phyloP scores from a whole-genome alignment of 2,329 filamentous ascomycete genomes.

The Neopestalotiopsis sp. region DNA sequence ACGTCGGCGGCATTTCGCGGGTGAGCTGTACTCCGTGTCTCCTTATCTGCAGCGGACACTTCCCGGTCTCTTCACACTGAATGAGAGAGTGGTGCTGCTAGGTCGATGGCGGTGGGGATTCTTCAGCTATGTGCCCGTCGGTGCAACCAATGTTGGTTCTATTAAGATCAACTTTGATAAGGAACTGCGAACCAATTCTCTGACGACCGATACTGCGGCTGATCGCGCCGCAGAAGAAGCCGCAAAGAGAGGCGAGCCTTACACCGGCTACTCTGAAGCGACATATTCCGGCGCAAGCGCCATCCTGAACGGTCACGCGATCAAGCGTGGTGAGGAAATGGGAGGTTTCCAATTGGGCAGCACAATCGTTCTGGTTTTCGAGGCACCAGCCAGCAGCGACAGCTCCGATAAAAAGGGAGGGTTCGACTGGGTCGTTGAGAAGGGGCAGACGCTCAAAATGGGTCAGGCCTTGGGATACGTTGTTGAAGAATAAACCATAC shows the following conservation, averaged over 20 bases:
- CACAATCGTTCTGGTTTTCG: slow-evolving; percentile 94
- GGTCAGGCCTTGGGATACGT: slow-evolving; percentile 85
- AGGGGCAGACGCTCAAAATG: slow-evolving; percentile 87
- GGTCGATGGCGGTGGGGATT: slow-evolving; percentile 97
- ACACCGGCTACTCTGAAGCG: slow-evolving; percentile 91
- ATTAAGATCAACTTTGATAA: slow-evolving; percentile 97
- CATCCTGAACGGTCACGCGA: slow-evolving; percentile 81
- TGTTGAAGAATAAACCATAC: slow-evolving; percentile 43
- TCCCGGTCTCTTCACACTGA: slow-evolving; percentile 93
- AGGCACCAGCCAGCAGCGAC: slow-evolving; percentile 77
- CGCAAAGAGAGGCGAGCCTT: slow-evolving; percentile 75
- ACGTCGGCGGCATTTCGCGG: slow-evolving; percentile 93
- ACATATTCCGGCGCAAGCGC: slow-evolving; percentile 81
- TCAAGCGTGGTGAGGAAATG: slow-evolving; percentile 94
- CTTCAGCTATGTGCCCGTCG: slow-evolving; percentile 94
- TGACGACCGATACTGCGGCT: slow-evolving; percentile 90
- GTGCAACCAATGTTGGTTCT: slow-evolving; percentile 95
- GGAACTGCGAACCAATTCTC: slow-evolving; percentile 89
- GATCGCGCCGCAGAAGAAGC: slow-evolving; percentile 86
- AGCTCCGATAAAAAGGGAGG: slow-evolving; percentile 60
- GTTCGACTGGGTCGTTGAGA: slow-evolving; percentile 86
- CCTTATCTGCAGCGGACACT: slow-evolving; percentile 93
- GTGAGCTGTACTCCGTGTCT: slow-evolving; percentile 92
- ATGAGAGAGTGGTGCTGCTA: slow-evolving; percentile 92
- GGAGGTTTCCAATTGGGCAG: slow-evolving; percentile 96